Evolutionary conservation across 2,329 filamentous ascomycete genomes (phyloP), one percentile per base, ranked within the genome.

Genomic region (Aspergillus tanneri): DNA sequence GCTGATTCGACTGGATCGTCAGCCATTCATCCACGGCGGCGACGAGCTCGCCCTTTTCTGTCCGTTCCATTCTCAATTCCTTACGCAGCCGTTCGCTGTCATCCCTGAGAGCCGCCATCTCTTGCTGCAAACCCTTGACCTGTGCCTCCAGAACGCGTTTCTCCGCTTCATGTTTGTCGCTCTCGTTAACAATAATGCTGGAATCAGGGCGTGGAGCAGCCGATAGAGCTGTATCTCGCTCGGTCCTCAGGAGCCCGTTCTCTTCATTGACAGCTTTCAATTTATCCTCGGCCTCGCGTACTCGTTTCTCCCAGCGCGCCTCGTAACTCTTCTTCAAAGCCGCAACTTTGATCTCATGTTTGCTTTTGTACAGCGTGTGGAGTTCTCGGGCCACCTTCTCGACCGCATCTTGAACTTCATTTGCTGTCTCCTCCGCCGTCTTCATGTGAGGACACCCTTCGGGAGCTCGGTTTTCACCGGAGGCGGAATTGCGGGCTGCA

Each of bases 321-420:
- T 96, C 90, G 72, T 97, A 85, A 63, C 79, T 82, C 60, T 84
- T 83, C 66, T 85, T 97, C 56, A 99, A 78, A 3, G 91, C 92
- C 1, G 88, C 82, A 36, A 97, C 92, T 75, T 99, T 99, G 54
- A 86, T 89, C 74, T 97, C 92, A 68, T 99, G 93, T 74, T 99
- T 99, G 65, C 87, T 85, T 75, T 96, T 97, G 80, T 99, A 99
- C 9, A 96, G 79, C 0, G 86, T 80, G 67, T 99, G 93, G 32
- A 99, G 79, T 65, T 99, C 93, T 23, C 90, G 82, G n/a, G 92
- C 91, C 32, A 97, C 90, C 57, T 91, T 90, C 70, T 96, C 90
- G 18, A 92, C 87, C 2, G 87, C 87, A 36, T 88, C 78, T 64
- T 96, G 91, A 41, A 96, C 87, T 55, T 95, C 90, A 30, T 74